Base-by-base conservation (phyloP, 176 grass and related monocot species). In the Lolium perenne region DNA sequence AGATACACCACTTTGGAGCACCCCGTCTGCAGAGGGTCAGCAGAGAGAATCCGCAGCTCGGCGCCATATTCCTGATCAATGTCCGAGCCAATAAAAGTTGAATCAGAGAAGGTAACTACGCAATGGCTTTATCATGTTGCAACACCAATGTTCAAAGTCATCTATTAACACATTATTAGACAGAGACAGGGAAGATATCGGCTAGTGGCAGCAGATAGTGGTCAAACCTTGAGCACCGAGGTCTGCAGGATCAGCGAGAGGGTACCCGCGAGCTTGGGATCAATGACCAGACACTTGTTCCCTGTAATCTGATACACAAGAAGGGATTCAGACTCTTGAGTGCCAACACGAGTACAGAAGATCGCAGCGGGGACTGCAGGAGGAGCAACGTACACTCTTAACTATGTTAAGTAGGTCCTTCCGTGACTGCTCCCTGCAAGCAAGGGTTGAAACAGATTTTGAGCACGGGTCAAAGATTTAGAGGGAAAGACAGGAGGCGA, bases 331-430 rank as follows among this genome's bases (percentile, higher is more conserved):
- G 70, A 35, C 21, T 65, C 35, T 57, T 41, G 5, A 79, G 29
- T 51, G 26, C 58, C 35, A 64, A 55, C 25, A 55, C 18, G 50
- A 59, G 38, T 62, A 40, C 16, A 23, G 15, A 56, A 38, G 4
- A 68, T 16, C 1, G 9, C n/a, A 18, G 68, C 3, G 6, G 26
- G 46, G 58, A 14, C 8, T n/a, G 50, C 40, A 55, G 48, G 79
- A 21, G 15, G 17, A 76, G 80, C 68, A 76, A 89, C 86, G 38
- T 79, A 98, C 97, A 40, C 83, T 95, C 76, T 91, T 92, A 9
- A 94, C 85, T 41, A 98, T 91, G 75, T 85, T 85, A 13, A 98
- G 84, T 59, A 98, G 84, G 74, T 98, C 96, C 86, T 92, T 98
- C 74, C 94, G 91, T 0, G 93, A 95, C 80, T 94, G 92, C 86